Evolutionary conservation across 2,329 filamentous ascomycete species (phyloP).

Genomic region (Cercospora sesami): DNA sequence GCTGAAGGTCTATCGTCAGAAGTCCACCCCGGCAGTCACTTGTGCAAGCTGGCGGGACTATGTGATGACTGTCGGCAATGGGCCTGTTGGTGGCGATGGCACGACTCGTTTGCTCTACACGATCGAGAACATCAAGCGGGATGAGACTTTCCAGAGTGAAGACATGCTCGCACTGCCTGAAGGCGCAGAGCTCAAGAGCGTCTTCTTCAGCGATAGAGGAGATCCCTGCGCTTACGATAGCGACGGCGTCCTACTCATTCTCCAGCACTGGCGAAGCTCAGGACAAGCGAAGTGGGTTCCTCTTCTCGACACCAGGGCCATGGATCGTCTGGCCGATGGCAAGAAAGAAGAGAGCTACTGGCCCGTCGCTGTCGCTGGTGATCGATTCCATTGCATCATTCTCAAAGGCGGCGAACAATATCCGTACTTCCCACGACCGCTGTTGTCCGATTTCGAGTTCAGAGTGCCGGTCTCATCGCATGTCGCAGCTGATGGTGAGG

Average conservation of each 20-base stretch:
- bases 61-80: constrained; percentile 93
- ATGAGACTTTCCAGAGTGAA: constrained; percentile 92
- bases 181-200: constrained; percentile 70
- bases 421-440: constrained; percentile 85
- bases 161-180: constrained; percentile 84
- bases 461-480: constrained; percentile 71
- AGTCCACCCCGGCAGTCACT: constrained; percentile 84
- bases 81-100: constrained; percentile 76
- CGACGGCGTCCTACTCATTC: constrained; percentile 79
- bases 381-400: constrained; percentile 97
- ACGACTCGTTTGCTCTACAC: constrained; percentile 79
- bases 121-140: constrained; percentile 90
- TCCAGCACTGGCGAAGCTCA: constrained; percentile 85
- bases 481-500: constrained; percentile 45
- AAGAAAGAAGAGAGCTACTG: constrained; percentile 90
- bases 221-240: constrained; percentile 97
- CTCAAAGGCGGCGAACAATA: constrained; percentile 92
- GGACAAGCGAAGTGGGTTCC: constrained; percentile 90
- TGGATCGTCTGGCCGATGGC: constrained; percentile 79
- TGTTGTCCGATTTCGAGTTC: constrained; percentile 93
- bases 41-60: constrained; percentile 96
- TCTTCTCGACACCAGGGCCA: constrained; percentile 80
- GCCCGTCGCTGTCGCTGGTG: constrained; percentile 87
- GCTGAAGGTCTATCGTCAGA: constrained; percentile 84
- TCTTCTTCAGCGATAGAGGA: constrained; percentile 92